A percentile compares a stretch with the other conserved stretches of the same genome.
These are phyloP conservation scores for Zymoseptoria ardabiliae DNA, from an alignment of 2,329 filamentous ascomycete species.

Conservation along the genomic window DNA sequence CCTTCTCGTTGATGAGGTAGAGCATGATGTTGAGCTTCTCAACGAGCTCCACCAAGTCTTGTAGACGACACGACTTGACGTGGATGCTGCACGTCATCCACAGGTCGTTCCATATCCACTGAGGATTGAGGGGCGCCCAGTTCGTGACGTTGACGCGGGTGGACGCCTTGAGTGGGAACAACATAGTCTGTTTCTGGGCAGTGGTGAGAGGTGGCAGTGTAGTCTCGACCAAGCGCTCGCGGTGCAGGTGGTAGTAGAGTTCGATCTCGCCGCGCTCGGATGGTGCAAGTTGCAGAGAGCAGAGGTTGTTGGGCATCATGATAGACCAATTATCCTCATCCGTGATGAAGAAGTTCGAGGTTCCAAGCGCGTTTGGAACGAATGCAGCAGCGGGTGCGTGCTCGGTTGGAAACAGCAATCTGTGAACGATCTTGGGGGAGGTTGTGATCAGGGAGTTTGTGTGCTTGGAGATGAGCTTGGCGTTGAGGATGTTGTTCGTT, in stretches of 20 bases:
- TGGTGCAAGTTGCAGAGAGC: background rate
- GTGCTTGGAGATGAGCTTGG: slow-evolving; percentile 1
- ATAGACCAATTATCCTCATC: background rate
- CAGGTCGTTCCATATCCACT: background rate
- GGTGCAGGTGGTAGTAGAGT: background rate
- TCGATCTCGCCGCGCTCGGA: background rate
- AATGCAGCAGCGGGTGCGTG: too few relatives aligned
- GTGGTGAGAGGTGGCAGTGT: background rate
- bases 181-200: background rate
- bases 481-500: slow-evolving; percentile 1
- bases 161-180: background rate
- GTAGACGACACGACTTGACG: background rate
- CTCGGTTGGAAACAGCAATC: too few relatives aligned
- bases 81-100: background rate
- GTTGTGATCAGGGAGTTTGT: background rate
- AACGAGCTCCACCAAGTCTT: background rate
- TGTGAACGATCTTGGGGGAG: too few relatives aligned
- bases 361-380: too few relatives aligned
- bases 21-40: background rate
- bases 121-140: background rate
- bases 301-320: background rate
- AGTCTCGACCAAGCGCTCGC: background rate
- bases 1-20: background rate
- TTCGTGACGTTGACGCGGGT: background rate
- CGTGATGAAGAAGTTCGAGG: background rate